Conservation (phyloP, 2,329 filamentous ascomycete species). For the Chaetomiaceae sp. region DNA sequence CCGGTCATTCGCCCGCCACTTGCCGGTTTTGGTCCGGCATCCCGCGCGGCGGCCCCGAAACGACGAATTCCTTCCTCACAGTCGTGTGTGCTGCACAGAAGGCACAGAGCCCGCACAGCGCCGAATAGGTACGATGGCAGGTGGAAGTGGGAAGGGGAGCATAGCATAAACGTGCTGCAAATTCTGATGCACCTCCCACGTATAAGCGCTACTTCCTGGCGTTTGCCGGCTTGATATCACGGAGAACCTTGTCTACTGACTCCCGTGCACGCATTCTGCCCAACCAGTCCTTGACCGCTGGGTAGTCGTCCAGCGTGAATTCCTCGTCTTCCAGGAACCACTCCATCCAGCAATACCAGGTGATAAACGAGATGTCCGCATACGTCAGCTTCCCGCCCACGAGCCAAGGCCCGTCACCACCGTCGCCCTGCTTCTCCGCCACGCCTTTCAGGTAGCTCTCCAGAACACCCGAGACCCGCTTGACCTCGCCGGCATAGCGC, state of each 20-base stretch:
- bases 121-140: no score
- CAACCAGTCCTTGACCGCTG: conserved; percentile 1
- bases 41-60: not conserved
- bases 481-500: conserved; percentile 26
- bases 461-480: conserved; percentile 27
- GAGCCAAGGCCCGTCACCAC: conserved; percentile 23
- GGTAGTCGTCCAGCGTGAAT: not conserved
- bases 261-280: not conserved
- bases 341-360: conserved; percentile 17
- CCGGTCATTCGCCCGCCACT: not conserved
- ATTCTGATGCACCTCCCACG: no score
- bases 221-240: not conserved
- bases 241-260: not conserved
- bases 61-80: no score
- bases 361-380: conserved; percentile 24
- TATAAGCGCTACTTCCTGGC: not conserved
- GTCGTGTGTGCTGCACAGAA: no score
- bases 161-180: no score
- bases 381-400: conserved; percentile 26
- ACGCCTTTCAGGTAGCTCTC: conserved; percentile 13
- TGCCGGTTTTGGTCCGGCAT: not conserved
- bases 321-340: not conserved
- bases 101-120: no score
- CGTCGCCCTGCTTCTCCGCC: conserved; percentile 8
- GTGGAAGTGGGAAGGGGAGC: no score